Conservation (phyloP, 2,329 filamentous ascomycete species). For the Karstenula rhodostoma region DNA sequence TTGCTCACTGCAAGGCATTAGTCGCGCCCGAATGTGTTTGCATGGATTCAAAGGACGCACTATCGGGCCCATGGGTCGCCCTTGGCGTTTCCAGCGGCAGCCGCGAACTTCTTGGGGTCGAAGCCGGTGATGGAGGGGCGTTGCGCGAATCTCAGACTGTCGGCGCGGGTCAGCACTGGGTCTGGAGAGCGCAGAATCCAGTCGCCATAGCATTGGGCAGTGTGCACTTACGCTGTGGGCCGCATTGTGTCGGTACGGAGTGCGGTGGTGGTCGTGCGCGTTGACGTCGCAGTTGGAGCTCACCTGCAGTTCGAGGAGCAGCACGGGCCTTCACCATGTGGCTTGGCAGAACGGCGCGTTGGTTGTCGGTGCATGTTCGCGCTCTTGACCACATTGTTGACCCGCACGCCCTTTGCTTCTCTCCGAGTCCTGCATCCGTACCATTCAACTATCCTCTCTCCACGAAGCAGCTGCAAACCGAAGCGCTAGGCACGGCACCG, state of each 20-base stretch:
- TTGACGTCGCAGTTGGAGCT: slow-evolving; percentile 31
- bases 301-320: slow-evolving; percentile 15
- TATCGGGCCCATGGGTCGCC: slow-evolving; percentile 70
- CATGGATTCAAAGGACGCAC: slow-evolving; percentile 53
- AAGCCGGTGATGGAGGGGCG: slow-evolving; percentile 89
- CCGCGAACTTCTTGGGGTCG: slow-evolving; percentile 81
- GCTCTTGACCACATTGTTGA: neutral
- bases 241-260: slow-evolving; percentile 30
- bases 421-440: neutral
- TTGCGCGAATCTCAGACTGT: slow-evolving; percentile 58
- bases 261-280: slow-evolving; percentile 28
- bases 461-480: neutral
- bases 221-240: slow-evolving; percentile 34
- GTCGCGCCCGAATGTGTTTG: slow-evolving; percentile 19
- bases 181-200: neutral
- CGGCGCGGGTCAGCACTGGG: slow-evolving; percentile 28
- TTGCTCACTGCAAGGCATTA: slow-evolving; percentile 72
- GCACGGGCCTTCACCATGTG: neutral
- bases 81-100: slow-evolving; percentile 69
- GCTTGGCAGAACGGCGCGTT: slow-evolving; percentile 16
- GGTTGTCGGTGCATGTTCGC: neutral
- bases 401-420: slow-evolving; percentile 9
- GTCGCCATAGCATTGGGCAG: slow-evolving; percentile 13
- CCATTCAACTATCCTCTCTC: neutral
- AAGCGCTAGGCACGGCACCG: neutral